Base-by-base conservation (phyloP, 495 filamentous ascomycete species). In the Podospora fimiseda region DNA sequence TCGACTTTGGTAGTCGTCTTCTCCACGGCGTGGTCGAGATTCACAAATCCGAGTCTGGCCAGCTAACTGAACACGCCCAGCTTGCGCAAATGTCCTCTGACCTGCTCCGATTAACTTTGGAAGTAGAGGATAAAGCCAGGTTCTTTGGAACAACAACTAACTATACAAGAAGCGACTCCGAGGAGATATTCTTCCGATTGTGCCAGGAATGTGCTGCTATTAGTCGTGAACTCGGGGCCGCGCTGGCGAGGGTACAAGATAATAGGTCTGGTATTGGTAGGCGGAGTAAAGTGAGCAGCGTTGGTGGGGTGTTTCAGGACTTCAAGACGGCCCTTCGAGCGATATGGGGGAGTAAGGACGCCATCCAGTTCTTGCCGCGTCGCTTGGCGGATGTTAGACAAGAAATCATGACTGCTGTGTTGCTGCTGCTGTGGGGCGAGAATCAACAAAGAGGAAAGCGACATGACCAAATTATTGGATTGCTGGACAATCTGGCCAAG, bases 1-100 rank as follows among this genome's bases (percentile, higher is more conserved):
- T 54, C 16, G 56, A 58, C 23, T 55, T 55, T 20, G 24, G 44
- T 13, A 42, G 23, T 15, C 43, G 45, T 13, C 48, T 57, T 23
- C 33, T 57, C 14, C n/a, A 24, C 3, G 45, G 52, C 14, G 20
- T 33, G 3, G 9, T 41, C 43, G 23, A 54, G 11, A 33, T 33
- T 11, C 11, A 33, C 11, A 5, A 11, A 5, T 33, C 27, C 5
- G 27, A 5, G 27, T 5, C 5, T 33, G 27, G 27, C 6, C 27
- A 33, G 11, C 5, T 11, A 33, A 6, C 27, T 11, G 6, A 33
- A 33, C 27, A 33, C 11, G 27, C 11, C 27, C 27, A 33, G 27
- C 11, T 33, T 5, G 27, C 27, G 27, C 5, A 5, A 33, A 33
- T 33, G 11, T 33, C 27, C 5, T 11, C 5, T 5, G 27, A 33